phyloP scores from a whole-genome alignment of 1,284 basidiomycete species.

The Phaffia rhodozyma region DNA sequence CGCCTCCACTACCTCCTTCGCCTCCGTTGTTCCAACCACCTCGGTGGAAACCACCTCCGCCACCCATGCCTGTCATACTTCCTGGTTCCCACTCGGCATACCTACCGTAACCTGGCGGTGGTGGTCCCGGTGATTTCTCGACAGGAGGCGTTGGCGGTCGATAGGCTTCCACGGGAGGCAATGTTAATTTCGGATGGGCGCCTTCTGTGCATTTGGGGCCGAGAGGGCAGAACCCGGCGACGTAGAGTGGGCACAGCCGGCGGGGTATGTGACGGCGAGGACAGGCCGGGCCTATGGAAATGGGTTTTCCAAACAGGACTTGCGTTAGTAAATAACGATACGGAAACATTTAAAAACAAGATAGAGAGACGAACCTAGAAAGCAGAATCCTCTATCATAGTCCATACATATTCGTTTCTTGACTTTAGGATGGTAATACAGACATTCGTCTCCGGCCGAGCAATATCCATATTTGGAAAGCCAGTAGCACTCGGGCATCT shows the following conservation, averaged over 20 bases:
- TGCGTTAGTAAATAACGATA: neutral
- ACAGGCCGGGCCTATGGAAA: conserved; percentile 63
- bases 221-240: conserved; percentile 90
- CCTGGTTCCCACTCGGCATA: conserved; percentile 64
- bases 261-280: conserved; percentile 85
- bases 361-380: conserved; percentile 50
- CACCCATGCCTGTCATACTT: neutral
- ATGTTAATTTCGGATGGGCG: conserved; percentile 42
- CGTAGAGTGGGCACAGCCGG: conserved; percentile 79
- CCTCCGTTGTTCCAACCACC: conserved; percentile 9
- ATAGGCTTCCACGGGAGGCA: conserved; percentile 59
- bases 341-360: conserved; percentile 6
- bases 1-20: conserved; percentile 21
- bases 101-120: conserved; percentile 79
- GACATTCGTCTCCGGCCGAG: conserved; percentile 92
- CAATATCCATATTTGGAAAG: conserved; percentile 97
- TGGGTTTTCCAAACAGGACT: conserved; percentile 10
- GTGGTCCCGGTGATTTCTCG: conserved; percentile 68
- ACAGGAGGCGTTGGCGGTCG: conserved; percentile 63
- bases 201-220: conserved; percentile 80
- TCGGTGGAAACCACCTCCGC: neutral
- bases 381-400: conserved; percentile 92
- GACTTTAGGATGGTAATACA: conserved; percentile 96
- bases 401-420: conserved; percentile 87
- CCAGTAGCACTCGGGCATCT: conserved; percentile 99